Evolutionary conservation across 352 stramenopile species (phyloP), one percentile per base, ranked within the genome.

Genomic region (Thalassiosira hispida): DNA sequence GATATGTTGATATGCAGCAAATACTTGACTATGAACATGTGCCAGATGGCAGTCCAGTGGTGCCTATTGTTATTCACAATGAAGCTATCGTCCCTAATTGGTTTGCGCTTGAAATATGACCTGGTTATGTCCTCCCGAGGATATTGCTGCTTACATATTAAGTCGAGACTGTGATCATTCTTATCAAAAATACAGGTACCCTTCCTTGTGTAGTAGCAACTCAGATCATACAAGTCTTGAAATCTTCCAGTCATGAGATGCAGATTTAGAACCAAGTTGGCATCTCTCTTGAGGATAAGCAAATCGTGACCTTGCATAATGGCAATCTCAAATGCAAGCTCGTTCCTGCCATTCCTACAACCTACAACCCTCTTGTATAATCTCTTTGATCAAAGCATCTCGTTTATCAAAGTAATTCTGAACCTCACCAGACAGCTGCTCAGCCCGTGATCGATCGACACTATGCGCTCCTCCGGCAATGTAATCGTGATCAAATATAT

Each of bases 21-120:
- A n/a, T 53, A 63, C 35, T 73, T 73, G 14, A 73, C 23, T 6
- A 73, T 7, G 52, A 42, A 73, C 47, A 73, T 65, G 16, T 64
- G 52, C 23, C 23, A 46, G 2, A 73, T 14, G 27, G 64, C 27
- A n/a, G n/a, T 12, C 62, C n/a, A 53, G 18, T 29, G n/a, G 44
- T 22, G 12, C 5, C 25, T 7, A 20, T 22, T 8, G 20, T 25
- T 6, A 52, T 73, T 55, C 27, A 55, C 33, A 27, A 33, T 40
- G 11, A 73, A 35, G n/a, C n/a, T 57, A 25, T 33, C 40, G 16
- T 29, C 18, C n/a, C n/a, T n/a, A 6, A 1, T 53, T 2, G n/a
- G 3, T 2, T 33, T 33, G 20, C 25, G 38, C 23, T 70, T 31
- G 33, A 73, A 73, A 46, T 65, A 73, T 31, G 46, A 73, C 2